Conservation (phyloP, 2,329 filamentous ascomycete genomes). For the Alternaria sp. region DNA sequence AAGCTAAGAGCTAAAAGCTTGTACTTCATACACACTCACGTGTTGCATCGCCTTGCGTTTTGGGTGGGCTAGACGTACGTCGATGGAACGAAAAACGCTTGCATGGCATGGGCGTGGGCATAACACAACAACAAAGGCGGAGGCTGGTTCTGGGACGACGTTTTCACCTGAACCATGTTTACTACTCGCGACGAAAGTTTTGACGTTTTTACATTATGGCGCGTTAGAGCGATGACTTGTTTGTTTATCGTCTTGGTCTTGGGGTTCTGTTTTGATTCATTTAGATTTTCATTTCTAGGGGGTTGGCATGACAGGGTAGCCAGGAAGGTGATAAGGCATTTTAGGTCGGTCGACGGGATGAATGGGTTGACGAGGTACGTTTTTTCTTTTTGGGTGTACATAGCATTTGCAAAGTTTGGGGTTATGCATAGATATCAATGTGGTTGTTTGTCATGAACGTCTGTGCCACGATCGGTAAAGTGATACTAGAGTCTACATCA, state of each 20-base stretch:
- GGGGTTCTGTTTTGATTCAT: background rate
- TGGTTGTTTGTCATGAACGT: background rate
- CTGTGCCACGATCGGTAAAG: too few species aligned
- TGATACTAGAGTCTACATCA: too few species aligned
- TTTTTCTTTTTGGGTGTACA: background rate
- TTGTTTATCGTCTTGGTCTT: background rate
- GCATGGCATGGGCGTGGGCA: background rate
- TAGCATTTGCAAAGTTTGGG: background rate
- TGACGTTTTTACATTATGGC: background rate
- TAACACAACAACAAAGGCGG: background rate
- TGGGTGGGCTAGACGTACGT: background rate
- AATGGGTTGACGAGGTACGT: background rate
- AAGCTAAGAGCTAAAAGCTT: background rate
- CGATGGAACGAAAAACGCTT: background rate
- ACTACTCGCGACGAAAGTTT: background rate
- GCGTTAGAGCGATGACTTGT: conserved; percentile 2
- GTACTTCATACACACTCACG: background rate
- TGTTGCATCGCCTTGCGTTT: background rate
- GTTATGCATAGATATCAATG: background rate
- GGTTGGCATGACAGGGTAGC: background rate
- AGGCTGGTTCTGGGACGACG: background rate
- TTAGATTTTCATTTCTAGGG: background rate
- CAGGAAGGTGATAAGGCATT: too few species aligned
- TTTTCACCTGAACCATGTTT: background rate
- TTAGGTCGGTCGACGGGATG: background rate